Evolutionary conservation across 176 grass and related monocot species (phyloP), one percentile per base, ranked within the genome.

Genomic region (Elymus sibiricus): DNA sequence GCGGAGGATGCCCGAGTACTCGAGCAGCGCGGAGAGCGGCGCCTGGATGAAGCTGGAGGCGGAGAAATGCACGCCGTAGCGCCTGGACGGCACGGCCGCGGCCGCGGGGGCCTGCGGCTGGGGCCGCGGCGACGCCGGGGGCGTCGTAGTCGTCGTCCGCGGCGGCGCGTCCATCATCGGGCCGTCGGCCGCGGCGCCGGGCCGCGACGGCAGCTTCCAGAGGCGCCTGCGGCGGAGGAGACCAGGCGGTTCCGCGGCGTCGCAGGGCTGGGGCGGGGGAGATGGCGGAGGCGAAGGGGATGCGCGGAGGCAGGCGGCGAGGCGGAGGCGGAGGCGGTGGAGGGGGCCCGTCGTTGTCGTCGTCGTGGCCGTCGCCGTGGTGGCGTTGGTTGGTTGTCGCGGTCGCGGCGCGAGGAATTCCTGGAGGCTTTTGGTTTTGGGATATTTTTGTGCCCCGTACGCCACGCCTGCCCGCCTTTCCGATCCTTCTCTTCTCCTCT

Each of bases 31-130:
- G 43, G 93, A 89, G 59, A 98, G 92, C 61, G 92, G 92, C 74
- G 93, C 91, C 93, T 95, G 96, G 91, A 98, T 93, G 84, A 95
- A 92, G 82, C 83, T 91, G 15, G 93, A 95, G 27, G 96, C 86
- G 6, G 93, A 95, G 86, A 95, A 95, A 78, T 92, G 94, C 70
- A 98, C 84, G 46, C 96, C 84, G 73, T 92, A 98, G 73, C 96
- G 74, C 86, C 96, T 89, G 9, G 88, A 87, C 72, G 87, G 63
- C 16, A 88, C 75, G 53, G 66, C 73, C 8, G 59, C 74, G 51
- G 65, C 77, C 7, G 60, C 67, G 34, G 21, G 46, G 0, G 55
- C 19, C 55, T 58, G 19, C 19, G 37, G 78, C 35, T 29, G 40
- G 14, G 58, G 17, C 3, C 70, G 86, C 17, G 81, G 71, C 5